Evolutionary conservation across 176 grass and related monocot genomes (phyloP).

Genomic region (Alopecurus myosuroides): DNA sequence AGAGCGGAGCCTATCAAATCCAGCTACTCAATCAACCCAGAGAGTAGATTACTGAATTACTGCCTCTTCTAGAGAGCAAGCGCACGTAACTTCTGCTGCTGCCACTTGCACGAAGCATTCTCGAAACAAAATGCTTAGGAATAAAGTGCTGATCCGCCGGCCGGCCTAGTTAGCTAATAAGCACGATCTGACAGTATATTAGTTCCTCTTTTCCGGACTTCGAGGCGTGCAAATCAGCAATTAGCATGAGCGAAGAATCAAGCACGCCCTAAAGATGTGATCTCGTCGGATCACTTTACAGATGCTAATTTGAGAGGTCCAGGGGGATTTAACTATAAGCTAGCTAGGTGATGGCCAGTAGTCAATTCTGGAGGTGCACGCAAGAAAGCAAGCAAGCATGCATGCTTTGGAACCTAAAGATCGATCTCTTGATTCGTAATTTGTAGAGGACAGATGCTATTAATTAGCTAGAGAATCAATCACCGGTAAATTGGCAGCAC

Average conservation of each 20-base stretch:
- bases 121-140: not conserved
- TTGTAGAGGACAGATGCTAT: not conserved
- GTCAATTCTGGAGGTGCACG: constrained; percentile 10
- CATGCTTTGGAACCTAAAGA: not conserved
- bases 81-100: not conserved
- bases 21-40: no score
- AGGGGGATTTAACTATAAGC: not conserved
- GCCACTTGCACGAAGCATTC: not conserved
- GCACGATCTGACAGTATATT: not conserved
- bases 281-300: constrained; percentile 4
- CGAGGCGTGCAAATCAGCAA: constrained; percentile 5
- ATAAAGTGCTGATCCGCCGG: not conserved
- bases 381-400: not conserved
- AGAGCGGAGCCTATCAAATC: no score
- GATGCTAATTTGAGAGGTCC: constrained; percentile 8
- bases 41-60: not conserved
- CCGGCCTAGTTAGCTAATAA: not conserved
- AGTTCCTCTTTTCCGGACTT: constrained; percentile 1
- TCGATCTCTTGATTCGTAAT: constrained; percentile 2
- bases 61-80: not conserved
- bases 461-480: not conserved
- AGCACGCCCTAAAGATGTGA: not conserved
- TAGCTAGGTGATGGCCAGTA: not conserved
- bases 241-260: not conserved
- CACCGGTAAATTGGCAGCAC: not conserved